Evolutionary conservation across 2,329 filamentous ascomycete species (phyloP), one percentile per base, ranked within the genome.

Genomic region (Cryphonectria nitschkei): DNA sequence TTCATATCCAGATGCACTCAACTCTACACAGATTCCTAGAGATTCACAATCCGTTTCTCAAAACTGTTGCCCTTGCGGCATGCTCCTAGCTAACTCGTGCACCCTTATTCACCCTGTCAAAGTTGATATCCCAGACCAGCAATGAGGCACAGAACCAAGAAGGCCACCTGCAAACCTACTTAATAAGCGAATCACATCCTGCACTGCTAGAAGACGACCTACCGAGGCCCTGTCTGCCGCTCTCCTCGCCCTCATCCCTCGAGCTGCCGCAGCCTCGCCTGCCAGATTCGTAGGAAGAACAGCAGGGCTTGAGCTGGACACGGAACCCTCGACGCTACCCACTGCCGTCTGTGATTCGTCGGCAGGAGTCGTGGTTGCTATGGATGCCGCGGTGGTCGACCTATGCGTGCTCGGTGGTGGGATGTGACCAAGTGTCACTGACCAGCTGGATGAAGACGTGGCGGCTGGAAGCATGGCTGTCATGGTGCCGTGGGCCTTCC

Each of bases 131-230:
- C 26, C 26, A 26, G 26, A 26, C 61, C 61, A 39, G 56, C 52
- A 19, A 68, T 37, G 16, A 68, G 7, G 56, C 71, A 70, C 34
- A 72, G 56, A 46, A 37, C 65, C 62, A 72, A 39, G 32, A 67
- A n/a, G 2, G 50, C 66, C 46, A 68, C 54, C 71, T 72, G 29
- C 13, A 13, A n/a, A n/a, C 8, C 19, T 29, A 60, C 34, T 72
- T 58, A 70, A 68, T 66, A 50, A 63, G 13, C 22, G 9, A 19
- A 32, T 7, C 16, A 41, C 56, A 50, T 11, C 3, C 29, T 46
- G 29, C 50, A 19, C 26, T n/a, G 32, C 50, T 43, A 39, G 1
- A 60, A 26, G n/a, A 46, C 3, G 14, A 70, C 71, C 0, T 72
- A 72, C 71, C 66, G 65, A 66, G 37, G 70, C 34, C 62, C 52